These are phyloP conservation scores for Melastoma malabathricum DNA, from an alignment of 345 rosid genomes.

Conservation along the genomic window DNA sequence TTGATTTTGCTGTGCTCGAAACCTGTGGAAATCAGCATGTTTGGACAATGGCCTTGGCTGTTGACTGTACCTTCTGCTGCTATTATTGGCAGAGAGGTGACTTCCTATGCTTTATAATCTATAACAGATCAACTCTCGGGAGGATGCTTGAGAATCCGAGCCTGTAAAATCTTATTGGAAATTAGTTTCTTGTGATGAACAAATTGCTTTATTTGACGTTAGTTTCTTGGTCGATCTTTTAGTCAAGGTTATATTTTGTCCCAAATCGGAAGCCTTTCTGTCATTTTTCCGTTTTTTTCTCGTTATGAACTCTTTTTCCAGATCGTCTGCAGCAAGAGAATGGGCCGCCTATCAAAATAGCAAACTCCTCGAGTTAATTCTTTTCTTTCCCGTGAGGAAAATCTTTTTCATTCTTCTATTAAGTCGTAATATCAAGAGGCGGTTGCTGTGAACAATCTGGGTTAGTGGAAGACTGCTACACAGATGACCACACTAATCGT, in stretches of 20 bases:
- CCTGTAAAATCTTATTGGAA: no score
- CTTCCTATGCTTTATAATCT: background rate
- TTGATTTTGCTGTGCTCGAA: conserved; percentile 71
- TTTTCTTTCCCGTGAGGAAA: background rate
- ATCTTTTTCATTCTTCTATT: no score
- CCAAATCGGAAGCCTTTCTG: no score
- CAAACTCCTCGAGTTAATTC: conserved; percentile 67
- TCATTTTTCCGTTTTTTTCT: background rate
- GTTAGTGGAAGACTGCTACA: conserved; percentile 98
- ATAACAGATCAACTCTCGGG: background rate
- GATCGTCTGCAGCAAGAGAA: conserved; percentile 98
- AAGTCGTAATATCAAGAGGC: conserved; percentile 31
- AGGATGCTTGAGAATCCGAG: no score
- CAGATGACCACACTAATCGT: conserved; percentile 89
- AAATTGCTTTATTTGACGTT: no score
- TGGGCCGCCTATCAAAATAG: conserved; percentile 95
- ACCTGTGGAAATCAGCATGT: conserved; percentile 43
- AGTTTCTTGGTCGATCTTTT: no score
- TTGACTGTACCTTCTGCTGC: conserved; percentile 75
- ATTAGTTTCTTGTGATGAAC: no score
- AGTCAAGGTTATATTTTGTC: no score
- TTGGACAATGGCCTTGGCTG: conserved; percentile 67
- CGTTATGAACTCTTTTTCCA: conserved; percentile 9
- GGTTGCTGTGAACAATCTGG: conserved; percentile 93
- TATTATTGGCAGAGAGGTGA: conserved; percentile 94